A percentile compares a stretch with the other conserved stretches of the same genome.
These are phyloP conservation scores for Melampsora occidentalis DNA, from an alignment of 1,284 basidiomycete species.

Conservation along the genomic window DNA sequence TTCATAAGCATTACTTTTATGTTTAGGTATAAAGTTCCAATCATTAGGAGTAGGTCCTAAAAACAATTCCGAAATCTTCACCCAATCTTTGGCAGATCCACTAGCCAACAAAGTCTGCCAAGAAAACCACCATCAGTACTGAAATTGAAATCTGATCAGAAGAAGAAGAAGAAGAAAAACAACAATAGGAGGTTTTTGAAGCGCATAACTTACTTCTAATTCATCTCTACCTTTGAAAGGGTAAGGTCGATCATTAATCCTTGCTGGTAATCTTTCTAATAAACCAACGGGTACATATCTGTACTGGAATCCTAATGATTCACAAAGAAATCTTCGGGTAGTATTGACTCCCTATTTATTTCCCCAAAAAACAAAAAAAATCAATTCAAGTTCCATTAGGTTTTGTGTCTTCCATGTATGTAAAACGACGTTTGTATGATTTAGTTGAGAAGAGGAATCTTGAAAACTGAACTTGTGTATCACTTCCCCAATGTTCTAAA, in stretches of 20 bases:
- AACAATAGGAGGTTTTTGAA: conserved; percentile 49
- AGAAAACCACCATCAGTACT: background rate
- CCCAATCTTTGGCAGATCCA: conserved; percentile 82
- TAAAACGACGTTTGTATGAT: no score
- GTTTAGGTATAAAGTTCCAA: conserved; percentile 67
- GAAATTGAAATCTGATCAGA: background rate
- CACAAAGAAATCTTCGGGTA: conserved; percentile 84
- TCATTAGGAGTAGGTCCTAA: conserved; percentile 66
- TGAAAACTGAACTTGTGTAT: background rate
- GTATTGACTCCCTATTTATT: conserved; percentile 70
- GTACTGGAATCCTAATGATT: conserved; percentile 7
- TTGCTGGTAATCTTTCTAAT: conserved; percentile 51
- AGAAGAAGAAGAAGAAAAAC: background rate
- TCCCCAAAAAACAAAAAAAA: no score
- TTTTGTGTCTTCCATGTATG: no score
- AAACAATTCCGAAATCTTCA: conserved; percentile 93
- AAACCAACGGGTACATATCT: conserved; percentile 13
- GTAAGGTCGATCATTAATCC: conserved; percentile 85
- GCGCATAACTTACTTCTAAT: conserved; percentile 54
- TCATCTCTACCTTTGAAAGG: conserved; percentile 71
- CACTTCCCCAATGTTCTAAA: conserved; percentile 51
- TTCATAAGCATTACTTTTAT: conserved; percentile 67
- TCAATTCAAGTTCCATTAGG: no score
- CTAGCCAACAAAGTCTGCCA: conserved; percentile 74
- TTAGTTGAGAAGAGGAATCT: no score